Base-by-base conservation (phyloP, 2,329 filamentous ascomycete species). In the Sodiomyces alkalinus region DNA sequence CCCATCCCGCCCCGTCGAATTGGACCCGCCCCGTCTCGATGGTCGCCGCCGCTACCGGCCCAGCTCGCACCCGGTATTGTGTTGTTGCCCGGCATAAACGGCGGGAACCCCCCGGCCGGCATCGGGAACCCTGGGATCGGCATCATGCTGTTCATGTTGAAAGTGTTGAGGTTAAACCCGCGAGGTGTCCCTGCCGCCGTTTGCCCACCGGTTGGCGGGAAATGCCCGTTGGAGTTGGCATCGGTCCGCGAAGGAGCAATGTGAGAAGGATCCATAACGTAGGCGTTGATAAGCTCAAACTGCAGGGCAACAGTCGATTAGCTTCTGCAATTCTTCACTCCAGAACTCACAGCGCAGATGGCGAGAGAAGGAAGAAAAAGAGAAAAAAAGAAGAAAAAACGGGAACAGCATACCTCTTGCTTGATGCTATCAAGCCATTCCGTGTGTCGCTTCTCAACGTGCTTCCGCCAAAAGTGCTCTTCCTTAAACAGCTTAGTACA, bases 401-500 rank as follows among this genome's bases (percentile, higher is more conserved):
- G 13, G 12, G 8, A 17, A 6, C 14, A 17, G 62, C 74, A 62
- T 63, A 92, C 86, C 59, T 94, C 87, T 47, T 78, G 74, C 49
- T 77, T 79, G 39, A 94, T 59, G 29, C 61, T 68, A 19, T 86
- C 77, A 24, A 80, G 67, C 80, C 86, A 98, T 30, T 96, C 87
- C 1, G 69, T 51, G 50, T 98, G 90, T 33, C 92, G 75, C 59
- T 98, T 98, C 55, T 96, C 87, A 11, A 96, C 77, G 45, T 98
- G 90, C 62, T 98, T 98, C 45, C 75, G 77, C 87, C 92, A 98
- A 51, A 98, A 98, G 42, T 87, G 74, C 23, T 92, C 80, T 33
- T 90, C 90, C 53, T 96, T 96, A 66, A 98, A 98, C 6, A 98
- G 62, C 55, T 98, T 98, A 8, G 80, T 79, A 54, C 90, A 98